Base-by-base conservation (phyloP, 2,329 filamentous ascomycete genomes). In the Colletotrichum sp. region DNA sequence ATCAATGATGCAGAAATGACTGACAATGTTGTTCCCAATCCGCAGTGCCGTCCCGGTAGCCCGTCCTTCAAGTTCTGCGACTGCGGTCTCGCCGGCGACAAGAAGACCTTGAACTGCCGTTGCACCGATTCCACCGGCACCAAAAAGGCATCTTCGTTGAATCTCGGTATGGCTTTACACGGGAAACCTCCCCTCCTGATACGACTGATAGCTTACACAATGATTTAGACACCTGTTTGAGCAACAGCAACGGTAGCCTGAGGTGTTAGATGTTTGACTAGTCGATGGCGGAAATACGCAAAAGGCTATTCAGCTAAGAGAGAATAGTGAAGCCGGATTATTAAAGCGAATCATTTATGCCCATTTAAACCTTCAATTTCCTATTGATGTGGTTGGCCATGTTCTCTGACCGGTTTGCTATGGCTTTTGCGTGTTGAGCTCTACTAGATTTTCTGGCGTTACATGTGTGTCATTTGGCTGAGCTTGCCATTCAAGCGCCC, bases 1-100 rank as follows among this genome's bases (percentile, higher is more conserved):
- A 0, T 21, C 12, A 1, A 13, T 0, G 0, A 52, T 5, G 1
- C 4, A 6, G 44, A 52, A 6, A 0, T 21, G 3, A 5, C 44
- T 52, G n/a, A 52, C n/a, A 52, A 52, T 13, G 10, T 8, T 4
- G 0, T 52, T 52, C 1, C 2, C 3, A 21, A 52, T 13, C 44
- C 44, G n/a, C 6, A 52, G 44, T 52, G 44, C 44, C 44, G 44
- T 52, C 44, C 44, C n/a, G 44, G 44, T 13, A 52, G 44, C 44
- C 44, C 44, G 3, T 52, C 44, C 10, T 52, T 52, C n/a, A 52
- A 52, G 12, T 52, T 52, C n/a, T 52, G 44, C 44, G 44, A 52
- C 44, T 52, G 44, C 44, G 44, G 44, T 21, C 44, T 52, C 44
- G 44, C 44, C 10, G 44, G 44, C 1, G 44, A 52, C 44, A 52